Evolutionary conservation across 805 yeast genomes (phyloP), one percentile per base, ranked within the genome.

Genomic region (Candida pini): DNA sequence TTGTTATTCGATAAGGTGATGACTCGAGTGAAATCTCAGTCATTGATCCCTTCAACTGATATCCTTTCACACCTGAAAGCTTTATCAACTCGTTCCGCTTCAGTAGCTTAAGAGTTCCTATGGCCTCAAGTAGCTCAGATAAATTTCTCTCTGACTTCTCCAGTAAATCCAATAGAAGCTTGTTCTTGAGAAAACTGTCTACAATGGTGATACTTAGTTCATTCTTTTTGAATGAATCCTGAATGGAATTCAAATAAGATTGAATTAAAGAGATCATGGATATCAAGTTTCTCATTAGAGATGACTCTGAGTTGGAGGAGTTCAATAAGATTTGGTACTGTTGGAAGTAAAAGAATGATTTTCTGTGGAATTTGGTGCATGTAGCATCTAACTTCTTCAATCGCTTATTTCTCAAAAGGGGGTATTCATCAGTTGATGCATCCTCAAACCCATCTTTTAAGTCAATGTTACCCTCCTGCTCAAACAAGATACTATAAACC

Each of bases 61-160:
- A 65, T 1, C 51, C 54, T 22, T 47, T 49, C 0, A 35, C 18
- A 3, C 37, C 35, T 0, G 67, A 73, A 4, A 69, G 29, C 2
- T 50, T 45, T 3, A 63, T 45, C 5, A 75, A 41, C 28, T 62
- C 60, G 14, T 73, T 63, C 35, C 83, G 54, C 45, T 73, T 74
- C 19, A 68, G 40, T 8, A 76, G 49, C 24, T 63, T 58, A 14
- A 78, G 44, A 29, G 76, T 78, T 1, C 76, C 83, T 28, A 68
- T 53, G 29, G 56, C 61, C 41, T 73, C 69, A 25, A 41, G 41
- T 13, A 57, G 34, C 31, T 53, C 58, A 3, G 42, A 30, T n/a
- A 37, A 34, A 23, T 42, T 33, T n/a, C 56, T 26, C 49, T 58
- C 30, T 35, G 45, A 12, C 41, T 48, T 12, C 37, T 52, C 18